A percentile compares a stretch with the other conserved stretches of the same genome.
These are phyloP conservation scores for Gamsiella multidivaricata DNA, from an alignment of 192 early-diverging fungal genomes.

Conservation along the genomic window DNA sequence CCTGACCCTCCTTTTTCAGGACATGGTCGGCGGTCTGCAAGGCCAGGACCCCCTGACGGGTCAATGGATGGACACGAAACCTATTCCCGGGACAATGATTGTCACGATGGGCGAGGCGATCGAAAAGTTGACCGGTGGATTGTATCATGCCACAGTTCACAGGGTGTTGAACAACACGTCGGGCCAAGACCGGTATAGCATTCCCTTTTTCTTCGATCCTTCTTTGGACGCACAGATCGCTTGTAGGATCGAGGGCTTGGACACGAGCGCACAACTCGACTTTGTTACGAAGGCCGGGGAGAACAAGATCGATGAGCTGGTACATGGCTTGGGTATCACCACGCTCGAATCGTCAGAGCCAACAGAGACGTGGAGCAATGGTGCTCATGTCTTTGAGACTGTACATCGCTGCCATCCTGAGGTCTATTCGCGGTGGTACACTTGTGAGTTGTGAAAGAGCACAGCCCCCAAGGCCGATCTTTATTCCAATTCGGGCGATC, in stretches of 20 bases:
- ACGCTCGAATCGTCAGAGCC: background rate
- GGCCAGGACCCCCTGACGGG: slow-evolving; percentile 67
- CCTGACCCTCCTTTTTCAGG: slow-evolving; percentile 68
- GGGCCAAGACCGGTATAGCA: slow-evolving; percentile 61
- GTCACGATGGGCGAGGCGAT: slow-evolving; percentile 76
- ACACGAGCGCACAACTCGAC: slow-evolving; percentile 11
- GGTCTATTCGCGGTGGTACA: slow-evolving; percentile 32
- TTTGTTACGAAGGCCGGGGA: background rate
- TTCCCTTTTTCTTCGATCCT: slow-evolving; percentile 69
- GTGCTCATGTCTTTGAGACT: slow-evolving; percentile 47
- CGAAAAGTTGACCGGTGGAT: slow-evolving; percentile 61
- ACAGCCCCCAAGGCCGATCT: no score
- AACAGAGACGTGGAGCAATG: slow-evolving; percentile 29
- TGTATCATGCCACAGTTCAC: slow-evolving; percentile 67
- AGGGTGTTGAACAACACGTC: slow-evolving; percentile 65
- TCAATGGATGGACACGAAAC: slow-evolving; percentile 69
- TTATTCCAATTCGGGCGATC: no score
- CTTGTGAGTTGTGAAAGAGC: background rate
- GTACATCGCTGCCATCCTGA: slow-evolving; percentile 50
- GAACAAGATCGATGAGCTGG: background rate
- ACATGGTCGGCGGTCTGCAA: slow-evolving; percentile 68
- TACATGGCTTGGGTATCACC: slow-evolving; percentile 8
- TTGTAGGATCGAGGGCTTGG: slow-evolving; percentile 27
- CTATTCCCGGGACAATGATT: slow-evolving; percentile 68
- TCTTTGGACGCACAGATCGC: slow-evolving; percentile 53